Percentiles rank a stretch among this genome's conserved stretches.
Conservation (phyloP, 2,329 filamentous ascomycete species). For the Grosmannia penicillata region DNA sequence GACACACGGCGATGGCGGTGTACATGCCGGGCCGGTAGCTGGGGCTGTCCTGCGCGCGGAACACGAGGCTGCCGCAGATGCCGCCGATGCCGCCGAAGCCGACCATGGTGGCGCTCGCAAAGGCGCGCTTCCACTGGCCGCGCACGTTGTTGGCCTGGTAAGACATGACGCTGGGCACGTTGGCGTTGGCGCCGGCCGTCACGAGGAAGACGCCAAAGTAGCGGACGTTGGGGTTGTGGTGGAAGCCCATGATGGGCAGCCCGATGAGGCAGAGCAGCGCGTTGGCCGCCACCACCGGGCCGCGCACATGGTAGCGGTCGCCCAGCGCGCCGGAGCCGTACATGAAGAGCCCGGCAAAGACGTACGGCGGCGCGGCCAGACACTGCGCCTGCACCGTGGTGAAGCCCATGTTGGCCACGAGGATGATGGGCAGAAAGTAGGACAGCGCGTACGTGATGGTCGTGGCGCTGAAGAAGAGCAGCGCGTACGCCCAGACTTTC, state of each 20-base stretch:
- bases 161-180: constrained; percentile 58
- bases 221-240: constrained; percentile 35
- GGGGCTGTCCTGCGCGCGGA: constrained; percentile 40
- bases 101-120: constrained; percentile 62
- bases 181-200: constrained; percentile 64
- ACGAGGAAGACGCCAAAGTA: constrained; percentile 65
- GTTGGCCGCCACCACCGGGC: constrained; percentile 52
- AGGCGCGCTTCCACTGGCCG: constrained; percentile 77
- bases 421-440: constrained; percentile 67
- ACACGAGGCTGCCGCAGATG: constrained; percentile 61
- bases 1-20: constrained; percentile 35
- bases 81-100: constrained; percentile 66
- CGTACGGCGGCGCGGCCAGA: constrained; percentile 56
- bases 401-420: constrained; percentile 49
- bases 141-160: constrained; percentile 83
- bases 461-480: constrained; percentile 51
- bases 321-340: constrained; percentile 44
- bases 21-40: constrained; percentile 40
- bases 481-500: constrained; percentile 47
- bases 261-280: constrained; percentile 40
- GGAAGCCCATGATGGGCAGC: constrained; percentile 58
- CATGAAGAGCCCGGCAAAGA: constrained; percentile 49
- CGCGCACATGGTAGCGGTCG: constrained; percentile 52
- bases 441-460: constrained; percentile 62
- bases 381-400: constrained; percentile 49